phyloP scores from a whole-genome alignment of 306 rosid species.

The Vigna mungo region DNA sequence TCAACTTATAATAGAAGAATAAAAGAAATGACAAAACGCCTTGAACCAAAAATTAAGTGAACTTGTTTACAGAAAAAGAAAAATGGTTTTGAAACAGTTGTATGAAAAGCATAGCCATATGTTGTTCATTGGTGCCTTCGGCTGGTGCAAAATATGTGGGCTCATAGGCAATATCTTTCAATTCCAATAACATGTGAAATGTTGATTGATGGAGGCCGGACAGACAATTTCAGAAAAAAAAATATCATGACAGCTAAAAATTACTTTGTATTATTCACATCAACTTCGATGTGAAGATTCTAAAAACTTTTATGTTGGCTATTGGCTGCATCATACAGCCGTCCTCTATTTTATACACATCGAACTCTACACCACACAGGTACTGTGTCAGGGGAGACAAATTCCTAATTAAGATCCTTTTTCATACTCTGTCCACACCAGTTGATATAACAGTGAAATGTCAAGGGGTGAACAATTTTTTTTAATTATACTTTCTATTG shows the following conservation, averaged over 20 bases:
- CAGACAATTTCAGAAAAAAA: not conserved
- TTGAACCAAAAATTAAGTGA: conserved; percentile 24
- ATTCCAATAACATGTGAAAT: conserved; percentile 24
- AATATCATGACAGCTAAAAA: conserved; percentile 10
- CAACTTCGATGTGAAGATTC: not conserved
- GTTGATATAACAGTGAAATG: not conserved
- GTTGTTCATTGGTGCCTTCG: conserved; percentile 13
- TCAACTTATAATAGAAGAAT: not conserved
- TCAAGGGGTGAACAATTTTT: not conserved
- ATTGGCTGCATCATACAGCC: not conserved
- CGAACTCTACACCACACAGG: not conserved
- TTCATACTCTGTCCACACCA: not conserved
- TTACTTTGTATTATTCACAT: not conserved
- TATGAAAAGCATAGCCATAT: conserved; percentile 13
- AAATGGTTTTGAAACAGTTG: conserved; percentile 3
- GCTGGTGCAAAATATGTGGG: conserved; percentile 8
- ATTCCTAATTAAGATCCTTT: not conserved
- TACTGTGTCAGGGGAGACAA: not conserved
- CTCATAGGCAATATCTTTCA: conserved; percentile 2
- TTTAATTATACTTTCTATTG: not conserved
- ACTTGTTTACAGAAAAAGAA: conserved; percentile 9
- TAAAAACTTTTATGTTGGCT: not conserved
- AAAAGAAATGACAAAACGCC: conserved; percentile 28
- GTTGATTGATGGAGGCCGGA: conserved; percentile 3
- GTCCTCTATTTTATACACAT: not conserved